These are phyloP conservation scores for Penicillium angulare DNA, from an alignment of 495 filamentous ascomycete species.

Conservation along the genomic window DNA sequence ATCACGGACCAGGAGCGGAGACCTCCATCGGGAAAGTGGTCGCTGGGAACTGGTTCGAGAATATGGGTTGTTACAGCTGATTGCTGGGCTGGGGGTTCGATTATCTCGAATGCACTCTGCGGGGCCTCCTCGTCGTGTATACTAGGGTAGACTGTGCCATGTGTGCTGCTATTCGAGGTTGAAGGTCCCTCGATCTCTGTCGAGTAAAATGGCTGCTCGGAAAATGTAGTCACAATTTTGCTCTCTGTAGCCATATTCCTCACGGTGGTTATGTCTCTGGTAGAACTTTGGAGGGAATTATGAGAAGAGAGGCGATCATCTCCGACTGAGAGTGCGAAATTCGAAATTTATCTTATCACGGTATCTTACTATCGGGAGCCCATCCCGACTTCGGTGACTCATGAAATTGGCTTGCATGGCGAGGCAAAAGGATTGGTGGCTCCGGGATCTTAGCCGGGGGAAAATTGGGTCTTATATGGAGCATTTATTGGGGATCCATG, in stretches of 20 bases:
- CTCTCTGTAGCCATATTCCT: constrained; percentile 2
- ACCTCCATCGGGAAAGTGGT: constrained; percentile 61
- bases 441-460: neutral
- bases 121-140: constrained; percentile 15
- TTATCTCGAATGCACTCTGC: constrained; percentile 18
- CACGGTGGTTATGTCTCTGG: neutral
- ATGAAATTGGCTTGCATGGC: neutral
- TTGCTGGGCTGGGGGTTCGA: constrained; percentile 20
- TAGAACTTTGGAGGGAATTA: neutral
- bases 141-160: neutral
- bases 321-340: neutral
- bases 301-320: neutral
- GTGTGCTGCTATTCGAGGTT: neutral
- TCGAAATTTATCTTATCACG: neutral
- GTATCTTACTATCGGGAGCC: neutral
- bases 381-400: constrained; percentile 7
- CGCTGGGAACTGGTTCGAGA: constrained; percentile 9
- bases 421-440: constrained; percentile 1
- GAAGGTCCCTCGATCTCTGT: neutral
- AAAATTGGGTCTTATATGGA: constrained; percentile 1
- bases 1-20: constrained; percentile 61
- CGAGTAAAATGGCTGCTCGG: neutral
- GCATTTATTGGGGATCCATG: neutral
- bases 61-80: constrained; percentile 20
- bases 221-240: neutral